Evolutionary conservation across 345 rosid genomes (phyloP).

Genomic region (Populus alba): DNA sequence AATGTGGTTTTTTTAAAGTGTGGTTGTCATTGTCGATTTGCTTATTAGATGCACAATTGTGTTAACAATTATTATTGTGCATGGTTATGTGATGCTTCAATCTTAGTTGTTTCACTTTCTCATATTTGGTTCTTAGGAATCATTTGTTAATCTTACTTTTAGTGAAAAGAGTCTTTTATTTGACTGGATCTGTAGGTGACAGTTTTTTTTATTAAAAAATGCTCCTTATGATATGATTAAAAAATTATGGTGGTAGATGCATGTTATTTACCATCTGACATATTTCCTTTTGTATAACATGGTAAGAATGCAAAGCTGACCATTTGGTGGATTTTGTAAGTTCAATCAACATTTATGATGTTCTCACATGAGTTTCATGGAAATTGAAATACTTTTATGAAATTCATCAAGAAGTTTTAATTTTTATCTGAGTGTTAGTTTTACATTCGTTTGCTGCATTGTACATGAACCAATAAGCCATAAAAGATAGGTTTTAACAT

Average conservation of each 20-base stretch:
- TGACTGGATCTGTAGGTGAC: not conserved
- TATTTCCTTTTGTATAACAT: not conserved
- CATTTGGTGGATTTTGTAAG: not conserved
- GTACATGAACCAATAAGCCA: not conserved
- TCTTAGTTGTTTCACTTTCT: not conserved
- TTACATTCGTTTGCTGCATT: not conserved
- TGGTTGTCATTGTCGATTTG: not conserved
- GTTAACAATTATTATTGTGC: not conserved
- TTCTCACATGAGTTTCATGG: not conserved
- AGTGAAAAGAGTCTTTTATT: not conserved
- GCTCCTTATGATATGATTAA: not conserved
- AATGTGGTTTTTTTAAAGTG: not conserved
- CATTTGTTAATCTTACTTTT: not conserved
- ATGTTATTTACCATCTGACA: not conserved
- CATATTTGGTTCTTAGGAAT: not conserved
- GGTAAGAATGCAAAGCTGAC: not conserved
- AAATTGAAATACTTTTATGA: too few species aligned
- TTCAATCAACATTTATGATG: not conserved
- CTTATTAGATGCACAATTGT: not conserved
- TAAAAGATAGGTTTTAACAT: not conserved
- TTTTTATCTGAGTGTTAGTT: not conserved
- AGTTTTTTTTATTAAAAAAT: not conserved
- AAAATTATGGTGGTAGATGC: not conserved
- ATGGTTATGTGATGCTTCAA: not conserved
- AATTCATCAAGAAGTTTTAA: not conserved